phyloP scores from a whole-genome alignment of 768 basidiomycete species.

The Xanthoconium stramineum region DNA sequence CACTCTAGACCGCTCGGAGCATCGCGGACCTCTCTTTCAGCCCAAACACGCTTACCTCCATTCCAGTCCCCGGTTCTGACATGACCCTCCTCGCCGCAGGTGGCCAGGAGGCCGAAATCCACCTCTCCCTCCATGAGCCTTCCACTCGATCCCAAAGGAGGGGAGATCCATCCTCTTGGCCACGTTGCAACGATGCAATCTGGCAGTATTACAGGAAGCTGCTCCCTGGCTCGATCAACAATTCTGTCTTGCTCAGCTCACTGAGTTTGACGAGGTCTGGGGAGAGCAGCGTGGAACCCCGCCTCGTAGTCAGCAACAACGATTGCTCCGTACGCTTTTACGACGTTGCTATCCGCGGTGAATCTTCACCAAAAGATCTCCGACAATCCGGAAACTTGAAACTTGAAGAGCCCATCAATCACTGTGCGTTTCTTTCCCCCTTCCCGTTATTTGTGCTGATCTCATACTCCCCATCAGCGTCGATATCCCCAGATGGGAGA shows the following conservation, averaged over 20 bases:
- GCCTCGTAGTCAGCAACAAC: conserved; percentile 84
- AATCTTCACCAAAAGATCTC: conserved; percentile 40
- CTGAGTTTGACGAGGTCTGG: conserved; percentile 57
- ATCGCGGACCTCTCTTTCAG: conserved; percentile 55
- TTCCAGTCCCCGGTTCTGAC: conserved; percentile 47
- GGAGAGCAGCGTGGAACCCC: conserved; percentile 67
- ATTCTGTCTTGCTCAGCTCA: conserved; percentile 68
- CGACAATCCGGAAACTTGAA: conserved; percentile 50
- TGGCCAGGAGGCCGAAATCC: conserved; percentile 69
- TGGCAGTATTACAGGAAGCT: conserved; percentile 61
- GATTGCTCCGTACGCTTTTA: conserved; percentile 80
- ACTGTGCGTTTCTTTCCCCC: conserved; percentile 50
- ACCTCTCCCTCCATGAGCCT: conserved; percentile 50
- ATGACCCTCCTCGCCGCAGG: conserved; percentile 71
- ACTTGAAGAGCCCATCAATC: conserved; percentile 74
- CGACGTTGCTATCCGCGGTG: conserved; percentile 58
- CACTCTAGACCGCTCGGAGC: conserved; percentile 40
- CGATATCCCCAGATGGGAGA: conserved; percentile 84
- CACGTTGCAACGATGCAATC: conserved; percentile 15
- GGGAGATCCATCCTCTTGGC: conserved; percentile 11
- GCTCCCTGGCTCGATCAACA: conserved; percentile 75
- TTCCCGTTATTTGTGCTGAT: conserved; percentile 2
- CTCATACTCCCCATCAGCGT: conserved; percentile 47
- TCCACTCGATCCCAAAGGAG: conserved; percentile 22
- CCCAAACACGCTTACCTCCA: conserved; percentile 62